phyloP scores from a whole-genome alignment of 2,329 filamentous ascomycete genomes.

The Cordyceps cateniannulata region DNA sequence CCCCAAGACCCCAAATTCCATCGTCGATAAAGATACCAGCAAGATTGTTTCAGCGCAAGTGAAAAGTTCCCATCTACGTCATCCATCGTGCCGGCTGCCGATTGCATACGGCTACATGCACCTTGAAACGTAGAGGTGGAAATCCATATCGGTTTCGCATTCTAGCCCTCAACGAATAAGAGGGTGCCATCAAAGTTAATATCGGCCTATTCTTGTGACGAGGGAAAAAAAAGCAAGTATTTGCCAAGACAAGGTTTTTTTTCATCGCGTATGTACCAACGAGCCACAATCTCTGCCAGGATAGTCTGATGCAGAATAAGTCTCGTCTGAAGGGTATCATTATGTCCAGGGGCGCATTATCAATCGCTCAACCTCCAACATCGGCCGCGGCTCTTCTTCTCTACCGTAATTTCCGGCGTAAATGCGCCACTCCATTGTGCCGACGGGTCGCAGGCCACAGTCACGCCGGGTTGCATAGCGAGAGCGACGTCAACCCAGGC shows the following conservation, averaged over 20 bases:
- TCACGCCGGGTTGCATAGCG: background rate
- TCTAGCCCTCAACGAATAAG: background rate
- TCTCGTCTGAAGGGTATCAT: background rate
- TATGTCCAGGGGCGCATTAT: background rate
- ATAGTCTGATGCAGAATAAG: background rate
- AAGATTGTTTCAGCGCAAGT: background rate
- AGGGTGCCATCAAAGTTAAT: background rate
- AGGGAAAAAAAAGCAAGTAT: background rate
- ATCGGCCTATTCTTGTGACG: background rate
- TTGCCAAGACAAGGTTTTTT: background rate
- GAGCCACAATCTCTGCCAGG: background rate
- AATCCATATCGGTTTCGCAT: background rate
- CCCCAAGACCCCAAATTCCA: background rate
- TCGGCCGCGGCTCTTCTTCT: background rate
- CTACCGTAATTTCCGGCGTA: background rate
- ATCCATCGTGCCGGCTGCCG: background rate
- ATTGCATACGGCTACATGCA: background rate
- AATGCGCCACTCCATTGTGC: background rate
- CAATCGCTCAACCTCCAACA: background rate
- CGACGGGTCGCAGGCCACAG: background rate
- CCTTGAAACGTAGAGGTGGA: background rate
- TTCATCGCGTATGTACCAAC: background rate
- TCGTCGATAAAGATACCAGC: background rate
- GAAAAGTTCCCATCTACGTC: background rate
- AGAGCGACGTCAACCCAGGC: background rate